Evolutionary conservation across 2,329 filamentous ascomycete genomes (phyloP).

Genomic region (Fusarium sp.): DNA sequence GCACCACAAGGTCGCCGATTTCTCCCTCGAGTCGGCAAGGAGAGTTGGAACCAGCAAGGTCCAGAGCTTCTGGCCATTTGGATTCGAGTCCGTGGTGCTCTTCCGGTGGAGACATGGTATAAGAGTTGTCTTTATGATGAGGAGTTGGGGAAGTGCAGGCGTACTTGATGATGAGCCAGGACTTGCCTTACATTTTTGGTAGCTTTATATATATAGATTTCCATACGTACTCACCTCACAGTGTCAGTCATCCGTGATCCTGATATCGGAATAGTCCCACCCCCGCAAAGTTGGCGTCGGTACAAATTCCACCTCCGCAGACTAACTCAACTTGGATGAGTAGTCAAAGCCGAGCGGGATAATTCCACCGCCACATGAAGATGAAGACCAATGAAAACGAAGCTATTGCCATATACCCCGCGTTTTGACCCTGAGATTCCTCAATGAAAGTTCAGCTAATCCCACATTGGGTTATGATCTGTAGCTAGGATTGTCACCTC

Average conservation of each 20-base stretch:
- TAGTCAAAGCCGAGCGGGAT: not conserved
- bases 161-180: no score
- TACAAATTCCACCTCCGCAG: not conserved
- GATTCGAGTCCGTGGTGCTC: not conserved
- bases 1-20: conserved; percentile 21
- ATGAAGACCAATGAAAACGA: not conserved
- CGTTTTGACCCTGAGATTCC: no score
- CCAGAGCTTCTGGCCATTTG: not conserved
- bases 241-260: no score
- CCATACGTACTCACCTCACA: no score
- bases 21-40: conserved; percentile 1
- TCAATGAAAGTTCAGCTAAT: not conserved
- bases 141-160: rapidly evolving
- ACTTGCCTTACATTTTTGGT: no score
- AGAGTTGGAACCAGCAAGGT: not conserved
- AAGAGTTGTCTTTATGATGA: not conserved
- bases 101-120: not conserved
- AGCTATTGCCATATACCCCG: not conserved
- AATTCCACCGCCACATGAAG: not conserved
- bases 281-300: not conserved
- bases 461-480: not conserved
- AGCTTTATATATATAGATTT: no score
- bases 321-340: not conserved
- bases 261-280: not conserved
- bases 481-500: not conserved